Conservation (phyloP, 257 asterid species). For the Solanum peruvianum region DNA sequence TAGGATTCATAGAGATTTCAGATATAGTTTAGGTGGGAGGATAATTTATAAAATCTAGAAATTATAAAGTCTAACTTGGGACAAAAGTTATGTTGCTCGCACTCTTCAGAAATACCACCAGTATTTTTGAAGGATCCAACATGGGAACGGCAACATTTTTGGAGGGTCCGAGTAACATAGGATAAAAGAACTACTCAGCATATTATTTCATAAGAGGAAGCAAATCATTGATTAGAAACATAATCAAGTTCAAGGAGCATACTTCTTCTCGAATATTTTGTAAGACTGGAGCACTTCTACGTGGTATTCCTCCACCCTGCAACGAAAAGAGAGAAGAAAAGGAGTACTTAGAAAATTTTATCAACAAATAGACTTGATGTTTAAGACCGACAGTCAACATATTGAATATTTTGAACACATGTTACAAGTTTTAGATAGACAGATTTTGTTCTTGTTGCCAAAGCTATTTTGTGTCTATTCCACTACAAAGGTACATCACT, state of each 20-base stretch:
- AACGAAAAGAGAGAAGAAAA: neutral
- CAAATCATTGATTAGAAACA: neutral
- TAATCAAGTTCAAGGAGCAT: conserved; percentile 17
- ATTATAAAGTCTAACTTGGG: neutral
- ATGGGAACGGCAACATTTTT: neutral
- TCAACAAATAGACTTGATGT: neutral
- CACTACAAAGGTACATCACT: neutral
- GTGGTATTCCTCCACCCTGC: conserved; percentile 94
- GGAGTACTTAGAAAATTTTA: neutral
- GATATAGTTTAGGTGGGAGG: neutral
- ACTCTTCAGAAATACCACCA: neutral
- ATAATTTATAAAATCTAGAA: neutral
- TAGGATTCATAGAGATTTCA: neutral
- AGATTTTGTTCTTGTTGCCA: neutral
- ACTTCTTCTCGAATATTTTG: conserved; percentile 86
- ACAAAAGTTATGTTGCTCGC: no score
- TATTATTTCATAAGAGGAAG: neutral
- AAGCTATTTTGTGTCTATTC: neutral
- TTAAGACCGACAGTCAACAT: neutral
- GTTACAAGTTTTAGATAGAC: neutral
- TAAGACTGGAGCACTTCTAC: conserved; percentile 84
- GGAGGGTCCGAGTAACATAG: neutral
- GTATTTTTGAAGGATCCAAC: neutral
- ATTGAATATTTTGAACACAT: neutral
- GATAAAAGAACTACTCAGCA: neutral